Evolutionary conservation across 257 asterid genomes (phyloP), one percentile per base, ranked within the genome.

Genomic region (Parsonsia alboflavescens): DNA sequence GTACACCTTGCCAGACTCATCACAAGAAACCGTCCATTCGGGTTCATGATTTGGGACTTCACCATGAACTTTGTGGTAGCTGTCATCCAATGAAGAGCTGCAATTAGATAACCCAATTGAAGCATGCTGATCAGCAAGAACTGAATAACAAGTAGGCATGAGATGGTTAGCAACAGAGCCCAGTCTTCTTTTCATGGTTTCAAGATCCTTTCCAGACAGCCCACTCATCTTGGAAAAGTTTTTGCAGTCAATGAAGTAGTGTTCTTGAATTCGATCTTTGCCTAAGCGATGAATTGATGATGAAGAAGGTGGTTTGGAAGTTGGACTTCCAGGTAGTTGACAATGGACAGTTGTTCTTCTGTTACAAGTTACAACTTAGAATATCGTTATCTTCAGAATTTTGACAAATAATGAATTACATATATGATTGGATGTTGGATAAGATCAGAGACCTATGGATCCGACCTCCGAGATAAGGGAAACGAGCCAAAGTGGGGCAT

Each of bases 21-120:
- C 97, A 39, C 81, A 46, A 36, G 87, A 89, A 45, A 82, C 74
- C 54, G 72, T 84, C 99, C 99, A 94, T 2, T 77, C 78, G 1
- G 99, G 97, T 22, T 73, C 72, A 71, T 88, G 87, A 6, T 84
- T 75, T 22, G 95, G 85, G 8, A 94, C 97, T 50, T 87, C 89
- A 6, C 99, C 97, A 87, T 93, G 92, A 3, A 86, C 85, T 61
- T 85, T 85, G 57, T 88, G 97, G 78, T 85, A 94, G 54, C 84
- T 86, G 26, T 94, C 97, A 72, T 90, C 75, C 84, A 89, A 69
- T 9, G 85, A 57, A 17, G 93, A 83, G 83, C 95, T 82, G 85
- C 97, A 90, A 74, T 46, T 68, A 3, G 88, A 83, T n/a, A 78
- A 59, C 69, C 66, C 70, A 70, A 86, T 70, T 75, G 58, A 5